Base-by-base conservation (phyloP, 2,329 filamentous ascomycete species). In the Gyromitra esculenta region DNA sequence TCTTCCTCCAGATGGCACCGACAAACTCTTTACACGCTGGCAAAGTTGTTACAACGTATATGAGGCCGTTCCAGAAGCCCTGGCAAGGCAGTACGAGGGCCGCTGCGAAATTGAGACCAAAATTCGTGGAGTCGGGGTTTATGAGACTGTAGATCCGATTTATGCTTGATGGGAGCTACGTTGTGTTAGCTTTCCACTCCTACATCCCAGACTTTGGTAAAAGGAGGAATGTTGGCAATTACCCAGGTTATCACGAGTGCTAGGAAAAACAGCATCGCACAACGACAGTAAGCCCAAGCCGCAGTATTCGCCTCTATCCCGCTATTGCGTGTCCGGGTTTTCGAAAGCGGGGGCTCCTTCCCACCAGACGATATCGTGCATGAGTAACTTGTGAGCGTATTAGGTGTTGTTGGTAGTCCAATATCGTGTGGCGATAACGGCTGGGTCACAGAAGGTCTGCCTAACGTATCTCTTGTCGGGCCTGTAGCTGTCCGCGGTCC, bases 61-160 rank as follows among this genome's bases (percentile, higher is more conserved):
- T 93, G 74, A 92, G 83, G 18, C 90, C 88, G 82, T 96, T 96
- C 92, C 92, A 96, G 81, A 94, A 92, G 0, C 93, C 93, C 82
- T 96, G 93, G 0, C 94, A 86, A 0, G 93, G 92, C 7, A 96
- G 86, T 0, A 96, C 92, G 52, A 93, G 87, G 0, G 91, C 89
- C 25, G 91, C 90, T 79, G 90, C 88, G 79, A 91, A 89, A 80
- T 92, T 89, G 31, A 96, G 87, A 0, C 86, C 85, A 37, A 90
- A 86, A 6, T 85, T 87, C 0, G 87, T 83, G 2, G 86, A 75
- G 35, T 87, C 83, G 0, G 86, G 84, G 80, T 91, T 85, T 7
- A 89, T 85, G 15, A 94, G 85, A 2, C 89, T 89, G 83, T 91
- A 94, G 15, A 94, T 87, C 8, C 93, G 87, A 82, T 96, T 96